Evolutionary conservation across 805 yeast genomes (phyloP), one percentile per base, ranked within the genome.

Genomic region (Candida broadrunensis): DNA sequence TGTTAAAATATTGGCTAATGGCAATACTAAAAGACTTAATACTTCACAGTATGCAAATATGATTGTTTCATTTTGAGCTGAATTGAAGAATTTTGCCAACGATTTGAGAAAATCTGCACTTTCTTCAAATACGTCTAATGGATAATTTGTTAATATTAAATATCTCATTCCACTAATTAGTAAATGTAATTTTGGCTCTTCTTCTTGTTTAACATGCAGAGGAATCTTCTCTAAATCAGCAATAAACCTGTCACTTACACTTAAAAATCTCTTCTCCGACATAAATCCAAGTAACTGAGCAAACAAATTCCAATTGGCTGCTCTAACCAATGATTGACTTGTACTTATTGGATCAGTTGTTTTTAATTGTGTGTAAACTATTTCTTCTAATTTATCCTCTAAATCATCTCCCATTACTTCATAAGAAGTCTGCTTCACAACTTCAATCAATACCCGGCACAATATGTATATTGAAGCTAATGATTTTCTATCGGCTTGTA

Each of bases 121-220:
- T 50, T 93, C 98, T 61, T 93, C 99, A 53, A 95, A 84, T 29
- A 73, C 77, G 44, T 93, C 97, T 48, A 91, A 71, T 0, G 99
- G 97, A 48, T 86, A 86, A 48, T 89, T 84, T 37, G 82, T 81
- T 36, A 93, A 67, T 45, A 79, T 80, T 38, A 93, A 63, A 53
- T 87, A 85, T 50, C 93, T 72, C 98, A 95, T 93, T 3, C 98
- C 98, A 52, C 87, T 84, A 24, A 95, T 85, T 36, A 93, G 65
- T 34, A 90, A 64, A 54, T 83, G 86, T 5, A 85, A 71, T 27
- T 79, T 73, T 2, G 89, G 80, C 43, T 71, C 77, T 14, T 63
- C 72, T 16, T 59, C 68, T 35, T 56, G 61, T 11, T 51, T 49
- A 3, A 71, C 48, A 9, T 46, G 44, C 1, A 49, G 13, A 0